Evolutionary conservation across 495 filamentous ascomycete species (phyloP), one percentile per base, ranked within the genome.

Genomic region (Oleoguttula mirabilis): DNA sequence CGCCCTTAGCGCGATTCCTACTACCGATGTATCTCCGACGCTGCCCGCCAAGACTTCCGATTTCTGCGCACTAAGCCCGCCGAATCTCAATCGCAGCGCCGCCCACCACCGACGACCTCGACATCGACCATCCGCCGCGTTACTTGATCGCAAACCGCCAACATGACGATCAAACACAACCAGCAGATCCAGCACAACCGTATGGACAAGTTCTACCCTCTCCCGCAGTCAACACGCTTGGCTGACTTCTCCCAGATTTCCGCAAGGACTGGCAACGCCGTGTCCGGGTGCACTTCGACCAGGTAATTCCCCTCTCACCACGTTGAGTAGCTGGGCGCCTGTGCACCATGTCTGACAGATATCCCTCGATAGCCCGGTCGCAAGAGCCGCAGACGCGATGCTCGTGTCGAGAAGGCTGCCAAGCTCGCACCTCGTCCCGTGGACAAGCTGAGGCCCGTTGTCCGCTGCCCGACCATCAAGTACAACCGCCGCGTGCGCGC

Each of bases 191-290:
- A 77, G 62, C 79, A 92, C 79, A 93, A 90, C 78, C 90, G 84
- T 92, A 72, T 70, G 82, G 71, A 11, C 32, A 4, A 36, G n/a
- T 39, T 5, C 14, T 21, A 8, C 10, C 14, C 21, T 7, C 24
- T 4, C 24, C 6, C 21, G n/a, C 37, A 17, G 12, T n/a, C 21
- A 11, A 6, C 38, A 41, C 6, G 38, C 17, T 12, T 23, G 10
- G 17, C 38, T 32, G 27, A 38, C 36, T 12, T 6, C 8, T 34
- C 59, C 45, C 58, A 88, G 84, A 98, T 69, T 98, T 98, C 86
- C 90, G 86, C 75, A 98, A 98, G 86, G 85, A 98, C 73, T 98
- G 90, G 90, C 87, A 94, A 69, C 82, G 84, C 68, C 87, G 90
- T 71, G 90, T 98, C 57, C 83, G 87, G 69, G 76, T 77, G 65